Conservation (phyloP, 2,329 filamentous ascomycete species). For the Pleurostoma richardsiae region DNA sequence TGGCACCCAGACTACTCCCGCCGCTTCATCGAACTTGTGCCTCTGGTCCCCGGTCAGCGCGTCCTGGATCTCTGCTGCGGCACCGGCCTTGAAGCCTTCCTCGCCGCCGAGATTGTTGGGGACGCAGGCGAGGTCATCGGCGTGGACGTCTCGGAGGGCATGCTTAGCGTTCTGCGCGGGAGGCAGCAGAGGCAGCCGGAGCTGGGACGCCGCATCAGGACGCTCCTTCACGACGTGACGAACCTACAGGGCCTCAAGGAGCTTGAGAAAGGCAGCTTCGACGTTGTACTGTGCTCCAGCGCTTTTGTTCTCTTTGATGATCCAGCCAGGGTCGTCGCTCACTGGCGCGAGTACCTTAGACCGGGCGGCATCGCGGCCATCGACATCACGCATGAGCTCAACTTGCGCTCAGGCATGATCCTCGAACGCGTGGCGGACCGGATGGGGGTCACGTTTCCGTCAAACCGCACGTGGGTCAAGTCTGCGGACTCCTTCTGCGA, state of each 20-base stretch:
- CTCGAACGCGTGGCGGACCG: conserved; percentile 19
- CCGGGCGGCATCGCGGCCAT: conserved; percentile 20
- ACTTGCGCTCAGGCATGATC: conserved; percentile 14
- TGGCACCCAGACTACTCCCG: conserved; percentile 25
- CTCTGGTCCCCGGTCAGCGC: conserved; percentile 16
- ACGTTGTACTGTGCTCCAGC: conserved; percentile 25
- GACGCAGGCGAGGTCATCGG: conserved; percentile 19
- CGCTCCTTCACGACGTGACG: conserved; percentile 21
- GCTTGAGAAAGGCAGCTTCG: conserved; percentile 17
- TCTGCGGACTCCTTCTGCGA: conserved; percentile 18
- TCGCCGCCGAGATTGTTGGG: conserved; percentile 19
- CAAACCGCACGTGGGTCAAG: conserved; percentile 21
- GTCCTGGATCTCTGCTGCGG: conserved; percentile 27
- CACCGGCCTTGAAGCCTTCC: conserved; percentile 24
- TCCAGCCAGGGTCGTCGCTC: conserved; percentile 15
- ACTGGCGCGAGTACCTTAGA: conserved; percentile 22
- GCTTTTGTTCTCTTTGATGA: conserved; percentile 25
- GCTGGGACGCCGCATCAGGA: conserved; percentile 12
- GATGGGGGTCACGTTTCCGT: conserved; percentile 18
- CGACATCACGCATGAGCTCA: conserved; percentile 26
- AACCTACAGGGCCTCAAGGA: conserved; percentile 11
- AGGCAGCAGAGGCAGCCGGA: conserved; percentile 12
- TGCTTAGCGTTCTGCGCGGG: conserved; percentile 21
- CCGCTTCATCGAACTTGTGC: conserved; percentile 19
- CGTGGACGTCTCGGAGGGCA: conserved; percentile 23